Evolutionary conservation across 495 filamentous ascomycete genomes (phyloP).

Genomic region (Aspergillus biplanus): DNA sequence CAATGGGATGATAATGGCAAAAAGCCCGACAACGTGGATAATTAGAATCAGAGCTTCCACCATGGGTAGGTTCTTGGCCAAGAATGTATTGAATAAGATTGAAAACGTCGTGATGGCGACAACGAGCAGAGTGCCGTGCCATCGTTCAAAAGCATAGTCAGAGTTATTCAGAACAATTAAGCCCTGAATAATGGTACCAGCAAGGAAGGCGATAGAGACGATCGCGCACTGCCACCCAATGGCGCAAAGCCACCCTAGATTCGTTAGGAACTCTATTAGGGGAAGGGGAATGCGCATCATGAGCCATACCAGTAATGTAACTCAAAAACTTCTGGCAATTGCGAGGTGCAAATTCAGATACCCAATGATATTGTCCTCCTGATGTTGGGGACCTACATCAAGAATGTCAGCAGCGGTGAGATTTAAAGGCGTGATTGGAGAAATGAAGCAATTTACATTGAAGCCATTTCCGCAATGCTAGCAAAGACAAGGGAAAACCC

Average conservation of each 20-base stretch:
- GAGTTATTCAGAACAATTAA: constrained; percentile 57
- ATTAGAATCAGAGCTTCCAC: constrained; percentile 62
- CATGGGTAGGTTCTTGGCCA: constrained; percentile 55
- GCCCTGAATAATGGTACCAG: constrained; percentile 62
- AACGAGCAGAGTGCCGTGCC: constrained; percentile 64
- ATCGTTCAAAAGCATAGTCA: constrained; percentile 50
- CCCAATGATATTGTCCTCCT: constrained; percentile 62
- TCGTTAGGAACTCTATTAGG: constrained; percentile 3
- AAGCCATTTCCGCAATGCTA: constrained; percentile 60
- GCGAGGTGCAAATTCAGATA: constrained; percentile 59
- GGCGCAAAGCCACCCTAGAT: constrained; percentile 59
- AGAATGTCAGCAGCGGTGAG: neutral
- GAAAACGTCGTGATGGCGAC: constrained; percentile 54
- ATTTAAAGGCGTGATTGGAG: neutral
- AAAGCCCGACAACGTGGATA: constrained; percentile 64
- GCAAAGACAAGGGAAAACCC: constrained; percentile 55
- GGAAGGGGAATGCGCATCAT: neutral
- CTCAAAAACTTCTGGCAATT: constrained; percentile 60
- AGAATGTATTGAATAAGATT: constrained; percentile 59
- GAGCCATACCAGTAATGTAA: constrained; percentile 55
- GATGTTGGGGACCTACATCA: constrained; percentile 47
- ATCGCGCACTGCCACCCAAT: constrained; percentile 64
- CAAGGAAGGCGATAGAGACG: constrained; percentile 56
- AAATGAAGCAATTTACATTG: constrained; percentile 44
- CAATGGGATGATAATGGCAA: constrained; percentile 63